A percentile compares a stretch with the other conserved stretches of the same genome.
Conservation (phyloP, 257 asterid genomes). For the Schizonepeta tenuifolia region DNA sequence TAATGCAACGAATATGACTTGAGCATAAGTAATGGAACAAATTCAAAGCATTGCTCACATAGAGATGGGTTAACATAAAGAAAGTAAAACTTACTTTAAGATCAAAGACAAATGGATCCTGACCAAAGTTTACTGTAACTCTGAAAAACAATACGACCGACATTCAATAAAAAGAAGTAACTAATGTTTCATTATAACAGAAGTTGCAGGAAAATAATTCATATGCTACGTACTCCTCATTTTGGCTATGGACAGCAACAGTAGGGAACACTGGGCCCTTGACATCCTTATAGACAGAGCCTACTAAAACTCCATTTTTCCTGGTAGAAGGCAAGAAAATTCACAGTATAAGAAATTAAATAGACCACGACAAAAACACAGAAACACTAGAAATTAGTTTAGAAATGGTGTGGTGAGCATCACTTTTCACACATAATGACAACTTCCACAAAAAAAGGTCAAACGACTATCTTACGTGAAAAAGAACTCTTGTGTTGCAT, state of each 20-base stretch:
- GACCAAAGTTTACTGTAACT: conserved; percentile 87
- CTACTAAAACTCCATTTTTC: conserved; percentile 86
- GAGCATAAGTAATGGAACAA: conserved; percentile 15
- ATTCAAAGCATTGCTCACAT: conserved; percentile 14
- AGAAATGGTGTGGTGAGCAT: not conserved
- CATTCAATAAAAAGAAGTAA: conserved; percentile 33
- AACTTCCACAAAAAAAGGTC: not conserved
- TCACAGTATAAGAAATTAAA: not conserved
- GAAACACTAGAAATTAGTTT: conserved; percentile 14
- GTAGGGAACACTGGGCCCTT: conserved; percentile 88
- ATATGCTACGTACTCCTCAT: conserved; percentile 80
- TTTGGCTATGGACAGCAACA: conserved; percentile 93
- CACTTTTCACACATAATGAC: conserved; percentile 16
- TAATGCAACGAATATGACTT: conserved; percentile 17
- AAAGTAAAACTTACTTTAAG: conserved; percentile 59
- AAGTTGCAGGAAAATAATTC: conserved; percentile 23
- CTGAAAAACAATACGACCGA: conserved; percentile 58
- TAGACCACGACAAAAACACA: not conserved
- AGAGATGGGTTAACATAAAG: conserved; percentile 18
- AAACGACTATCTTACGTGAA: conserved; percentile 75
- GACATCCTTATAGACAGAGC: conserved; percentile 76
- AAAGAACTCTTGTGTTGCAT: conserved; percentile 78
- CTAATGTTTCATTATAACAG: conserved; percentile 14
- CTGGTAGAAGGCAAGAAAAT: conserved; percentile 49
- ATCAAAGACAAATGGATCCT: conserved; percentile 79